These are phyloP conservation scores for Solanum aculeatissimum DNA, from an alignment of 305 asterid genomes.

Conservation along the genomic window DNA sequence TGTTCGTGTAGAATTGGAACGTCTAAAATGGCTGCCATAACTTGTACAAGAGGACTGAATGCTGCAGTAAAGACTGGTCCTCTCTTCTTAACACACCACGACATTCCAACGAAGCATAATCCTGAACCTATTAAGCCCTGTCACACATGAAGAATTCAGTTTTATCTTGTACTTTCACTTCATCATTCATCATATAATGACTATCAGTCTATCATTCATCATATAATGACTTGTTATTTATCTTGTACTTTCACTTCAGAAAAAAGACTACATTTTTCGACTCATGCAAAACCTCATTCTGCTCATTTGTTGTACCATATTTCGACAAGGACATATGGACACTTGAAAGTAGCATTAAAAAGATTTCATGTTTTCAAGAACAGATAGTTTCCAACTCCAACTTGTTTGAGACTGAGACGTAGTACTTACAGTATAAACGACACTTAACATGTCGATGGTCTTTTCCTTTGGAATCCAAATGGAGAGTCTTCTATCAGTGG, in stretches of 20 bases:
- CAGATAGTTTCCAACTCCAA: background rate
- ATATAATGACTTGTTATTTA: background rate
- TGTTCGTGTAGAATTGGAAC: constrained; percentile 58
- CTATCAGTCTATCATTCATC: background rate
- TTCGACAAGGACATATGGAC: background rate
- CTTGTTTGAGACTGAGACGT: background rate
- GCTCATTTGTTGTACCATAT: background rate
- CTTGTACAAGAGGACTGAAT: constrained; percentile 62
- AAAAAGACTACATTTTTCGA: background rate
- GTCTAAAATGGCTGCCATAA: constrained; percentile 43
- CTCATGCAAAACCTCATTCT: background rate
- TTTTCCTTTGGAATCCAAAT: constrained; percentile 36
- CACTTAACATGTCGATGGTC: constrained; percentile 27
- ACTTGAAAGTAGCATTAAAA: background rate
- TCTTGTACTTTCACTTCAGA: background rate
- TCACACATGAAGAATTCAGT: background rate
- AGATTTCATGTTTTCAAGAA: background rate
- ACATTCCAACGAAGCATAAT: constrained; percentile 58
- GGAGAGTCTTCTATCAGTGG: constrained; percentile 27
- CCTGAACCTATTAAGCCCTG: constrained; percentile 74
- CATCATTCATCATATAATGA: background rate
- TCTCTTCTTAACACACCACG: constrained; percentile 69
- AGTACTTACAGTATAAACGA: constrained; percentile 50
- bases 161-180: no score
- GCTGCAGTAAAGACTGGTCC: constrained; percentile 70